Conservation (phyloP, 2,329 filamentous ascomycete species). For the Alternaria conjuncta region DNA sequence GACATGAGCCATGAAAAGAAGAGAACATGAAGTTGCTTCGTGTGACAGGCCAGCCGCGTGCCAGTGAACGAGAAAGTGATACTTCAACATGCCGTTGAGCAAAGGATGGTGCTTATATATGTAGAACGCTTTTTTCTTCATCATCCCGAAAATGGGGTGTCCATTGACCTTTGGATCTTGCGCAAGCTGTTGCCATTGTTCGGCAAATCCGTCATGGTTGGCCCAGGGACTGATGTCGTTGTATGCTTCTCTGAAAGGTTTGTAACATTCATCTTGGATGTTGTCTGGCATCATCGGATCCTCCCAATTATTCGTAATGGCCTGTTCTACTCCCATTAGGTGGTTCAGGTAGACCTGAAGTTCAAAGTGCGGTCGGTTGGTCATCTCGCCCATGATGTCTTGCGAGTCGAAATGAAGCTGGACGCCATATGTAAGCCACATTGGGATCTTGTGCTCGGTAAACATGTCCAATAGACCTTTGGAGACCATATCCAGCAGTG, state of each 20-base stretch:
- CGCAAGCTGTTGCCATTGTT: background rate
- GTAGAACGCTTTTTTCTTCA: background rate
- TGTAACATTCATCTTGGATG: background rate
- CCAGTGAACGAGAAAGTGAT: background rate
- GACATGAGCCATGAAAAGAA: background rate
- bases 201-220: background rate
- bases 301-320: background rate
- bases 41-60: background rate
- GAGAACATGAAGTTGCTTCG: background rate
- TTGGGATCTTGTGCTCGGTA: background rate
- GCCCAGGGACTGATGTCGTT: background rate
- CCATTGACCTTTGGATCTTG: background rate
- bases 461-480: background rate
- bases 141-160: background rate
- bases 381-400: constrained; percentile 2
- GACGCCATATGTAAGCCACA: constrained; percentile 1
- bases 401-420: constrained; percentile 3
- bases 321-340: background rate
- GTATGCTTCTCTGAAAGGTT: background rate
- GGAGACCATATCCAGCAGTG: background rate
- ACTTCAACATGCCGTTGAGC: background rate
- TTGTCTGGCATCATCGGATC: background rate
- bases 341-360: background rate
- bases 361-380: background rate
- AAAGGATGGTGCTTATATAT: background rate